Base-by-base conservation (phyloP, 352 stramenopile genomes). In the Globisporangium cystogenes region DNA sequence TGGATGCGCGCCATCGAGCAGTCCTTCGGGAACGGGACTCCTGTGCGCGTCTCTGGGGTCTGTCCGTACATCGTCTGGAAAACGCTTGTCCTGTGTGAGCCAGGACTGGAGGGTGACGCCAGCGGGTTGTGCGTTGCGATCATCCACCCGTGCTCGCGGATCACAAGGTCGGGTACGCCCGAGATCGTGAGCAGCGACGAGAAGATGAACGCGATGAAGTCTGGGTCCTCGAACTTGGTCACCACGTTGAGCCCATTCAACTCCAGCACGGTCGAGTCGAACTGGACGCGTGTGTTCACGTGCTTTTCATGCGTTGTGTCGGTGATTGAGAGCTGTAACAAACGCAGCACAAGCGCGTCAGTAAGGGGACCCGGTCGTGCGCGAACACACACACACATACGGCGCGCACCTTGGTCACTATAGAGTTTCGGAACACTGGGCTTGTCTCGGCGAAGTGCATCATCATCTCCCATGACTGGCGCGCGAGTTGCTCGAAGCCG, bases 141-240 rank as follows among this genome's bases (percentile, higher is more conserved):
- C 40, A 56, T 56, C 51, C 51, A 56, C n/a, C 51, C 51, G n/a
- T 56, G 45, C 21, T 56, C 51, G 41, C 51, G 51, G 15, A 56
- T 37, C 40, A 49, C 40, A 8, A 56, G 51, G 3, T 31, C 23
- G 4, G 27, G 36, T 26, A 48, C 21, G 4, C 27, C 51, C 14
- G 29, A n/a, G 29, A 49, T 31, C 26, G 51, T 42, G 15, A 56
- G 51, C 27, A 42, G 37, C 29, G 40, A 42, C 10, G 51, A 42
- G 35, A 56, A 56, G 10, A 42, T 35, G 40, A 56, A 56, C 51
- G 39, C 51, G 27, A 31, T 50, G 29, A 31, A 42, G 14, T 56
- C 26, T 11, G 23, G n/a, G 24, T 50, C 29, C 36, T 56, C 41
- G 18, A 49, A 31, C 35, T 48, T 48, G 27, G 18, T 39, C n/a